Conservation (phyloP, 129 eudicot genomes). For the Helichrysum umbraculigerum region DNA sequence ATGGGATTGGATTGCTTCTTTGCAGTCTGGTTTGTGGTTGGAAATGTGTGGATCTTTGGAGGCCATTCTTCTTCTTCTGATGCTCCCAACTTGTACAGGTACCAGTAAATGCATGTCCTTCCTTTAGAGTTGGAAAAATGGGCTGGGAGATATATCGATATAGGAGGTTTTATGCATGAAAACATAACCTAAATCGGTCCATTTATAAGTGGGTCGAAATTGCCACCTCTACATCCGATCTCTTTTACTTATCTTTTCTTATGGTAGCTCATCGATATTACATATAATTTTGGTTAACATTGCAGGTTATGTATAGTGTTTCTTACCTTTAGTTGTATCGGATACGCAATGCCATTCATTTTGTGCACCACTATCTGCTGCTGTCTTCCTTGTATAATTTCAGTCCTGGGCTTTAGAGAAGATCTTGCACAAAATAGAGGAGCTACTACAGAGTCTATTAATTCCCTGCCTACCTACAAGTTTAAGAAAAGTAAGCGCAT, state of each 20-base stretch:
- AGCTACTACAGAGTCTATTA: conserved; percentile 90
- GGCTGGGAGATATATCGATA: not conserved
- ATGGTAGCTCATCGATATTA: conserved; percentile 2
- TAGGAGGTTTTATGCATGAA: not conserved
- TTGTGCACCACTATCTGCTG: conserved; percentile 97
- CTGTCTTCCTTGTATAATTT: conserved; percentile 96
- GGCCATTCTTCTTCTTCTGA: conserved; percentile 82
- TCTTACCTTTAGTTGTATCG: conserved; percentile 91
- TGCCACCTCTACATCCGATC: conserved; percentile 2
- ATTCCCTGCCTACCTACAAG: conserved; percentile 80
- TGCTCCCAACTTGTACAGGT: conserved; percentile 97
- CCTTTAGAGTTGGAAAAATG: not conserved
- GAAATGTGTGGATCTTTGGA: conserved; percentile 97
- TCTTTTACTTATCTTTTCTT: not conserved
- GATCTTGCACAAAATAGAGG: conserved; percentile 85
- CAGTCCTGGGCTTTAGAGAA: conserved; percentile 87
- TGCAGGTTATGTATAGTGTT: conserved; percentile 94
- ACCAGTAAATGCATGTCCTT: conserved; percentile 11
- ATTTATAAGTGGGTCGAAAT: conserved; percentile 6
- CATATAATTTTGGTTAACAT: conserved; percentile 15
- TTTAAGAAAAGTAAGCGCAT: conserved; percentile 62
- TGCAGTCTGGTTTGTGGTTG: conserved; percentile 98
- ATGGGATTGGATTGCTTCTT: conserved; percentile 97
- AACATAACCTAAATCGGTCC: conserved; percentile 2
- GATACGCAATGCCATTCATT: conserved; percentile 96